Evolutionary conservation across 495 filamentous ascomycete species (phyloP), one percentile per base, ranked within the genome.

Genomic region (Xylaria acuta): DNA sequence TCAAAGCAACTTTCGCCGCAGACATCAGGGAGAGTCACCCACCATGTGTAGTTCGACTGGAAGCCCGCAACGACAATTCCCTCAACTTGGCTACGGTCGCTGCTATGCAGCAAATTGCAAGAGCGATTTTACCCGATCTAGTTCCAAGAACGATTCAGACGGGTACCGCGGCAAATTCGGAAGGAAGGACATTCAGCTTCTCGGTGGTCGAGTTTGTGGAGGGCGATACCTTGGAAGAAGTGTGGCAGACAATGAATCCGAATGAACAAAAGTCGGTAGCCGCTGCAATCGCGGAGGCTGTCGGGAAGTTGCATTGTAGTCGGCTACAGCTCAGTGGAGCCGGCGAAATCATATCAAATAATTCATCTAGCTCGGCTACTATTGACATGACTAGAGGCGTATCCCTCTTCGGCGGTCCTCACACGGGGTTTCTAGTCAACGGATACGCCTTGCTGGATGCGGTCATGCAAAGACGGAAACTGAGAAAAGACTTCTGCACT

Each of bases 141-240:
- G 73, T 74, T 49, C 73, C 73, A 72, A 62, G 38, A 74, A 68
- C 49, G 47, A 38, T 72, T 72, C 63, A 63, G 67, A 47, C 67
- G 30, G 69, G 73, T 38, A 72, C 43, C 38, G 73, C 69, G 49
- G 63, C 67, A 62, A 74, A 74, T 63, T 49, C 60, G 69, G 30
- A 62, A 68, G 73, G 69, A 64, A 69, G 63, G 68, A 74, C 62
- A 18, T 74, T 74, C 63, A 36, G 72, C 69, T 74, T 72, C 63
- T 74, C 69, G n/a, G 62, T 74, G 60, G 68, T 72, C 62, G 67
- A 59, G 72, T n/a, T 66, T 66, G 63, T 66, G 41, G 63, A 66
- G 2, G 63, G 63, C 5, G 63, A 66, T 66, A 9, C 67, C 67
- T 74, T 74, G 47, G 72, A 74, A 67, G 72, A 74, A 34, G 63